Evolutionary conservation across 495 filamentous ascomycete genomes (phyloP), one percentile per base, ranked within the genome.

Genomic region (Gamarada debralockiae): DNA sequence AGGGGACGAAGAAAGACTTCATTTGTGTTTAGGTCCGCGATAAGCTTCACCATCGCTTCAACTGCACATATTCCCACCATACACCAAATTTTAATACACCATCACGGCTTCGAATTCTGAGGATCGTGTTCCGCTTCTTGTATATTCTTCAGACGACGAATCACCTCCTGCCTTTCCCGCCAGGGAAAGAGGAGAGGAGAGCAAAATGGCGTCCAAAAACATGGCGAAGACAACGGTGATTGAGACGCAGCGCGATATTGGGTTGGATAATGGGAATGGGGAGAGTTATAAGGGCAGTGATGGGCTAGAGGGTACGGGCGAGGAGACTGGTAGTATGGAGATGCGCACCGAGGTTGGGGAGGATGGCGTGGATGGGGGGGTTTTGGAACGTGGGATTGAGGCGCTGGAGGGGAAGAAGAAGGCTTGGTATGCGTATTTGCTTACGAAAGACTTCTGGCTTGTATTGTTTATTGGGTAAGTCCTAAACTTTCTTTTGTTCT

Each of bases 371-470:
- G 55, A 50, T 55, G 24, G 55, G 29, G 59, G 57, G 44, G 44
- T 56, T 21, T 23, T 60, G 27, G 57, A 48, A 33, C 37, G 48
- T 42, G 73, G 62, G 27, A 61, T 79, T 50, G 68, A 72, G 15
- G 64, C 69, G 6, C 60, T 77, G 37, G 74, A 77, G 60, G 67
- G 65, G 37, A 69, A 63, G 58, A 70, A 84, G 65, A 72, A 78
- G 59, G 77, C 77, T 37, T 84, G 81, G 71, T 91, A 92, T 68
- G 81, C 86, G 2, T 97, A 90, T 68, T 73, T 97, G 43, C 76
- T 70, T 56, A 96, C 93, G 18, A 77, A 75, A 56, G 87, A 96
- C 60, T 98, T 98, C 69, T 98, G 87, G 72, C 72, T 89, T 53
- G 79, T 92, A 36, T 70, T 98, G 60, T 17, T 80, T 18, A 72